phyloP scores from a whole-genome alignment of 2,329 filamentous ascomycete genomes.

The Chaetomium globosum region DNA sequence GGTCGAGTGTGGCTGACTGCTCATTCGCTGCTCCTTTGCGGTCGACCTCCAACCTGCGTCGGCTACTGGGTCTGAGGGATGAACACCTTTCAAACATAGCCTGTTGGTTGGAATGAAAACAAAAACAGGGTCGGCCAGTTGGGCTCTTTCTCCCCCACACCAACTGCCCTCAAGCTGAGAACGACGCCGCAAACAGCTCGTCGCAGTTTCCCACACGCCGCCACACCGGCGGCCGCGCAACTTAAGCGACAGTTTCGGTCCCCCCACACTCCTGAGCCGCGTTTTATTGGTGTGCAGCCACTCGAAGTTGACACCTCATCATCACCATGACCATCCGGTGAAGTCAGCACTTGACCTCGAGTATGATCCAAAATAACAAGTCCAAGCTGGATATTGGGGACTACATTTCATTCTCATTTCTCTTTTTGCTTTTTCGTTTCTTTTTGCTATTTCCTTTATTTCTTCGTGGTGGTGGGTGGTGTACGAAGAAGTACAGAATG shows the following conservation, averaged over 20 bases:
- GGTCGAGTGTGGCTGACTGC: no score
- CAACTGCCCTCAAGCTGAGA: not conserved
- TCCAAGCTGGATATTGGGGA: not conserved
- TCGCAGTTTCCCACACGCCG: constrained; percentile 10
- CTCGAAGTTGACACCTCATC: constrained; percentile 26
- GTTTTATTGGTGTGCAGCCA: not conserved
- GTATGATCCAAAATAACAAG: no score
- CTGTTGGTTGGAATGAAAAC: not conserved
- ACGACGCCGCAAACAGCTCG: constrained; percentile 22
- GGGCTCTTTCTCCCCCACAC: not conserved
- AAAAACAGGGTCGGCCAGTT: not conserved
- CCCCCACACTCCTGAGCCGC: not conserved
- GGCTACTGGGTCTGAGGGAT: no score
- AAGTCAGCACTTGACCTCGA: not conserved
- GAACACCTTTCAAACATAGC: no score
- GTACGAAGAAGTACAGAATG: no score
- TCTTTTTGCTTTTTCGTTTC: not conserved
- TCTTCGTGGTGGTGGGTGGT: not conserved
- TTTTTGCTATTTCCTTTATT: not conserved
- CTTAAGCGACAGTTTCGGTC: not conserved
- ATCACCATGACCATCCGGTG: not conserved
- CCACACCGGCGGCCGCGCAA: not conserved
- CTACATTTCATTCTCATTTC: not conserved
- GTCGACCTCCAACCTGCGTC: no score
- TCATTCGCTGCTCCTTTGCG: no score